Conservation (phyloP, 495 filamentous ascomycete genomes). For the Penicillium angulare region DNA sequence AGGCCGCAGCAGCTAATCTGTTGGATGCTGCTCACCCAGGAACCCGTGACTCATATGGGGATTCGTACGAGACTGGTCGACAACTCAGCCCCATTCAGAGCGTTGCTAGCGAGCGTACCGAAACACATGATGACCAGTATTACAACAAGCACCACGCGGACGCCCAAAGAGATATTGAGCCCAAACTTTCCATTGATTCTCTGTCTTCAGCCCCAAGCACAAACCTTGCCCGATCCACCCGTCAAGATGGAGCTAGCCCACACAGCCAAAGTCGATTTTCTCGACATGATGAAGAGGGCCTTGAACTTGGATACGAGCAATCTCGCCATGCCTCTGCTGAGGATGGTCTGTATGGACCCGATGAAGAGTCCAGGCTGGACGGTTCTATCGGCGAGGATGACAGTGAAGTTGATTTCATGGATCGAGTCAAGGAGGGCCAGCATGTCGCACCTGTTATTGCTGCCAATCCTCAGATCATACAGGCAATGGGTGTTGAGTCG, state of each 20-base stretch:
- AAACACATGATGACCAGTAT: slow-evolving; percentile 18
- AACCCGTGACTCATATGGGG: slow-evolving; percentile 32
- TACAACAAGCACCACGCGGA: slow-evolving; percentile 5
- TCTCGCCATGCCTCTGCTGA: slow-evolving; percentile 23
- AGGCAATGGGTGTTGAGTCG: slow-evolving; percentile 75
- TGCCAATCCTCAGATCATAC: slow-evolving; percentile 72
- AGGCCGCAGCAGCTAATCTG: slow-evolving; percentile 44
- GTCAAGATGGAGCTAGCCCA: slow-evolving; percentile 51
- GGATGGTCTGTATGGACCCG: slow-evolving; percentile 40
- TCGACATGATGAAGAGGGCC: slow-evolving; percentile 31
- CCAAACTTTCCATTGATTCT: slow-evolving; percentile 50
- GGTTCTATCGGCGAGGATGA: slow-evolving; percentile 50
- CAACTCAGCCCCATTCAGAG: slow-evolving; percentile 85
- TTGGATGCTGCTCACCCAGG: slow-evolving; percentile 37
- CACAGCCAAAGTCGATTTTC: slow-evolving; percentile 47
- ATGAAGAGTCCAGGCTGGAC: slow-evolving; percentile 1
- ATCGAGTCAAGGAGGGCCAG: slow-evolving; percentile 61
- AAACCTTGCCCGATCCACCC: slow-evolving; percentile 50
- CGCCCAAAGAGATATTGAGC: slow-evolving; percentile 33
- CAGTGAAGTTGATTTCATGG: slow-evolving; percentile 61
- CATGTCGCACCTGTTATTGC: slow-evolving; percentile 61
- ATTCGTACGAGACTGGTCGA: slow-evolving; percentile 57
- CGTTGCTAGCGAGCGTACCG: slow-evolving; percentile 69
- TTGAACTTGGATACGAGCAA: slow-evolving; percentile 41
- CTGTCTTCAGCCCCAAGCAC: slow-evolving; percentile 55